Conservation (phyloP, 116 monocot species). For the Iris pallida region DNA sequence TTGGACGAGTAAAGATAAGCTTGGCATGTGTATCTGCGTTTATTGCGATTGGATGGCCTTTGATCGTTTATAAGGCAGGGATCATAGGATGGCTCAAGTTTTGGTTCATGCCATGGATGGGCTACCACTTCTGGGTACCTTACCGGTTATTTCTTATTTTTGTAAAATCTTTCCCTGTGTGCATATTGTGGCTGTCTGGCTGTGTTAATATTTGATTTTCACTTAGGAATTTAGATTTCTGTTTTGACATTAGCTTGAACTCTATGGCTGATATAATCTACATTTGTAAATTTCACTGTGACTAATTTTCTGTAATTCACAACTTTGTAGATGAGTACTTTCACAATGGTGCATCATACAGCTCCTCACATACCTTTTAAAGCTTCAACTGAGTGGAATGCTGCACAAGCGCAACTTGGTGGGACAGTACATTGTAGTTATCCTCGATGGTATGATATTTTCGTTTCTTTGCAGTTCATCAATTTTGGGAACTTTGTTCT, state of each 20-base stretch:
- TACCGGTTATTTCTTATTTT: background rate
- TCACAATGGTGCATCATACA: slow-evolving; percentile 98
- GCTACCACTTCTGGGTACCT: slow-evolving; percentile 93
- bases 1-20: slow-evolving; percentile 86
- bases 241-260: background rate
- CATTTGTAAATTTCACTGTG: background rate
- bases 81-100: slow-evolving; percentile 92
- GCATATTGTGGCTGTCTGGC: background rate
- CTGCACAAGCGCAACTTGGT: slow-evolving; percentile 78
- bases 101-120: slow-evolving; percentile 95
- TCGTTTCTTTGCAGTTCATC: background rate
- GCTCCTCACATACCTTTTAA: slow-evolving; percentile 98
- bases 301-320: slow-evolving; percentile 4
- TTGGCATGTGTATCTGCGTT: slow-evolving; percentile 92
- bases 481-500: background rate
- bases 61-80: slow-evolving; percentile 71
- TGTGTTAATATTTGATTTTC: background rate
- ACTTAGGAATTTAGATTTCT: background rate
- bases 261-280: background rate
- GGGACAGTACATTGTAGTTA: slow-evolving; percentile 91
- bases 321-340: slow-evolving; percentile 85
- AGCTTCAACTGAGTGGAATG: slow-evolving; percentile 77
- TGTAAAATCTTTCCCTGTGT: background rate
- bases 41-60: slow-evolving; percentile 87
- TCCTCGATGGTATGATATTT: slow-evolving; percentile 56